Base-by-base conservation (phyloP, 208 protist species). In the Crithidia thermophila region DNA sequence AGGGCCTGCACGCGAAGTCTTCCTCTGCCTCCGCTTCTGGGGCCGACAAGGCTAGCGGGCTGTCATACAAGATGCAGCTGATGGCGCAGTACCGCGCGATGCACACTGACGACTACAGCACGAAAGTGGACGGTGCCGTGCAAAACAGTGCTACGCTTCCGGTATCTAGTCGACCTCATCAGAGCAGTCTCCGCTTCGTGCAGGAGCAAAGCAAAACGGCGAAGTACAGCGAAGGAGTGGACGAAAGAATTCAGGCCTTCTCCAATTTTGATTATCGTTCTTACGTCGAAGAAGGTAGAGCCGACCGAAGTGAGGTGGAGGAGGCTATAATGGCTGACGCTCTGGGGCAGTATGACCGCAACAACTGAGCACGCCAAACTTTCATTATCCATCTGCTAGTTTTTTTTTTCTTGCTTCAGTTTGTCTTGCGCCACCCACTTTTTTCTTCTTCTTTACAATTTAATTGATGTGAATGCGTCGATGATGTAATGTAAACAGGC, bases 281-380 rank as follows among this genome's bases (percentile, higher is more conserved):
- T 30, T 93, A 84, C 61, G 84, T 95, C 8, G 82, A 90, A 42
- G 65, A 75, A 21, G 81, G 70, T 3, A 79, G 75, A 33, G 63
- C 72, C 16, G 88, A 94, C 58, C 60, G 68, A 20, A 79, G 59
- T 11, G 76, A 80, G 39, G 65, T 92, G 62, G 88, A 90, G 13
- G 79, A 71, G 9, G 90, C 90, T 28, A 93, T 95, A 49, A 71
- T 94, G 63, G 77, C 90, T 2, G 90, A 95, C 58, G 90, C 90
- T n/a, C 68, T 95, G n/a, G 74, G 72, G 8, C 50, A 77, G 18
- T 94, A 94, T 50, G 82, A 86, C 45, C 73, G 67, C 46, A 20
- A 82, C 30, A 39, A 75, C 63, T 81, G 39, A 75, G n/a, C 0
- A 3, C 7, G 10, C 0, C 10, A 4, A 28, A 13, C 16, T 9